These are phyloP conservation scores for Penicillium sp. DNA, from an alignment of 2,329 filamentous ascomycete species.

Conservation along the genomic window DNA sequence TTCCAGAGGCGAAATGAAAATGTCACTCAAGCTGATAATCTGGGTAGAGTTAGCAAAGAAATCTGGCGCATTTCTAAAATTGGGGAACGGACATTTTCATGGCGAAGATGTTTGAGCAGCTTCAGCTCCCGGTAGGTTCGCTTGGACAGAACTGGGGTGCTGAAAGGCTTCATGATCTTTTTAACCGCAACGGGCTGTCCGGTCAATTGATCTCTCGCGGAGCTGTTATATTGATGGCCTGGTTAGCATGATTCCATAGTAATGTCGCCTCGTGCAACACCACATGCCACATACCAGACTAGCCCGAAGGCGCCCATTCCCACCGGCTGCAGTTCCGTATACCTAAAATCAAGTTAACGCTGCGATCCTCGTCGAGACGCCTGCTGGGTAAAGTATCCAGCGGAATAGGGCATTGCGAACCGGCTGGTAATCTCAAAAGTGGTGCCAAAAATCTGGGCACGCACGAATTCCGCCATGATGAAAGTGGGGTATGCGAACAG, in stretches of 20 bases:
- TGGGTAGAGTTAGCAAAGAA: slow-evolving; percentile 37
- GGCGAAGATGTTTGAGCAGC: slow-evolving; percentile 90
- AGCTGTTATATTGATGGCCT: slow-evolving; percentile 56
- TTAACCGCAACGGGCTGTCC: slow-evolving; percentile 96
- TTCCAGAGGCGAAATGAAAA: slow-evolving; percentile 98
- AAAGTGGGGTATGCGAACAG: neutral
- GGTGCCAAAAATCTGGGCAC: slow-evolving; percentile 98
- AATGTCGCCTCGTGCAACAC: slow-evolving; percentile 7
- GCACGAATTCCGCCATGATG: slow-evolving; percentile 98
- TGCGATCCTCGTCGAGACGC: neutral
- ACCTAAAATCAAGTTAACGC: slow-evolving; percentile 55
- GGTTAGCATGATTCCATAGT: slow-evolving; percentile 15
- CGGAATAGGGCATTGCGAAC: slow-evolving; percentile 50
- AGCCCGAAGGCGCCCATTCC: slow-evolving; percentile 99
- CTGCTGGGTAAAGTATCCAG: neutral
- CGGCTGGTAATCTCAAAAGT: slow-evolving; percentile 99
- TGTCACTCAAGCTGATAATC: slow-evolving; percentile 98
- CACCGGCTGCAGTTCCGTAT: slow-evolving; percentile 95
- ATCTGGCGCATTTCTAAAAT: neutral
- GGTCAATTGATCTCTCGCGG: slow-evolving; percentile 95
- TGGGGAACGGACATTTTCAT: slow-evolving; percentile 73
- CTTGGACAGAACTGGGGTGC: slow-evolving; percentile 97
- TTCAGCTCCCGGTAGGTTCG: slow-evolving; percentile 97
- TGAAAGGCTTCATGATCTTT: slow-evolving; percentile 99
- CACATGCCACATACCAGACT: slow-evolving; percentile 70